Conservation (phyloP, 768 basidiomycete species). For the Jaapia argillacea region DNA sequence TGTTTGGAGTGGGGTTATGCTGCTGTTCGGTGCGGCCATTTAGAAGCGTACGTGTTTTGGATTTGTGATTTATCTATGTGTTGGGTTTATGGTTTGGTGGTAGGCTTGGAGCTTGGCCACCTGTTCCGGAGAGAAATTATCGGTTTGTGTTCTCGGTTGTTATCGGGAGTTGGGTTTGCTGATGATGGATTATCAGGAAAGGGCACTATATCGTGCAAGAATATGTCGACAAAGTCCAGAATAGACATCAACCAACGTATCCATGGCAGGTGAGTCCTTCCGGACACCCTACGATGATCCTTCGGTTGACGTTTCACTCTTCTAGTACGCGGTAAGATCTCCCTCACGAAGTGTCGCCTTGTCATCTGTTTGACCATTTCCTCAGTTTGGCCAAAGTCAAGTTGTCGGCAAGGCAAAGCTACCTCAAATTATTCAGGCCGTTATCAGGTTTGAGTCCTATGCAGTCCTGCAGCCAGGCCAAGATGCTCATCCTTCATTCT, state of each 20-base stretch:
- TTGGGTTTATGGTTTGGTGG: too few species aligned
- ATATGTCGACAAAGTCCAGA: constrained; percentile 52
- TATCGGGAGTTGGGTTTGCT: not conserved
- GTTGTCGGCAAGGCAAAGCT: constrained; percentile 55
- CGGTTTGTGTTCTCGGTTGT: constrained; percentile 33
- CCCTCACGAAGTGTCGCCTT: constrained; percentile 6
- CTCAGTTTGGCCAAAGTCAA: constrained; percentile 73
- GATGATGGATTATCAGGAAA: constrained; percentile 20
- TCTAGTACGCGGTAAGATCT: constrained; percentile 63
- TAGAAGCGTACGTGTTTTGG: constrained; percentile 55
- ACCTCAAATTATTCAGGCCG: constrained; percentile 60
- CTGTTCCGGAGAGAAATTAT: constrained; percentile 65
- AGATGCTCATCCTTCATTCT: constrained; percentile 1
- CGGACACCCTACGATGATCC: constrained; percentile 10
- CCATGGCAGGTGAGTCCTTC: constrained; percentile 58
- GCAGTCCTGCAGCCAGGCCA: not conserved
- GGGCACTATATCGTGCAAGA: constrained; percentile 73
- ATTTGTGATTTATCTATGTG: not conserved
- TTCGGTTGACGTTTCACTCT: constrained; percentile 5
- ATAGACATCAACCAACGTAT: constrained; percentile 52
- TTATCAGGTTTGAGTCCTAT: constrained; percentile 50
- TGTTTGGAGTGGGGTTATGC: constrained; percentile 80
- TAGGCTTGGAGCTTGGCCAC: constrained; percentile 70
- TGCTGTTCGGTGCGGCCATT: constrained; percentile 60
- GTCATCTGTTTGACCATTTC: too few species aligned